Conservation (phyloP, 2,329 filamentous ascomycete species). For the Diaporthe amygdali region DNA sequence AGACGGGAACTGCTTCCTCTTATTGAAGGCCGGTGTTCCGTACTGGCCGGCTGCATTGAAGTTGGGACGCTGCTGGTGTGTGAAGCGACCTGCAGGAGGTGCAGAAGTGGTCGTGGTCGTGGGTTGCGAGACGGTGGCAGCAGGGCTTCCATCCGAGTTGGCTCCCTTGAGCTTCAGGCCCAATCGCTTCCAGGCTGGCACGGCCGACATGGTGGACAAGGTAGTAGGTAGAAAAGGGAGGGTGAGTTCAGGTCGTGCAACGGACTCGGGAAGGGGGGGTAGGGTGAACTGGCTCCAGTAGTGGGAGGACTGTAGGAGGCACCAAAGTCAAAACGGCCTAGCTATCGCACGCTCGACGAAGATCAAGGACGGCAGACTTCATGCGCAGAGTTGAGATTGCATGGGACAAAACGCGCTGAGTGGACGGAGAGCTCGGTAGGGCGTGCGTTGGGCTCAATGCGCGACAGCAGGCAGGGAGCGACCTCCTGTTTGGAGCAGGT, state of each 20-base stretch:
- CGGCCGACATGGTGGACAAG: conserved; percentile 48
- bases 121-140: conserved; percentile 31
- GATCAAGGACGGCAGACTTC: not conserved
- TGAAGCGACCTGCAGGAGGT: conserved; percentile 27
- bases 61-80: conserved; percentile 32
- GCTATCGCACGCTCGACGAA: conserved; percentile 2
- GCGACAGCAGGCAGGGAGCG: conserved; percentile 13
- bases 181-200: conserved; percentile 67
- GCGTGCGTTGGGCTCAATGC: conserved; percentile 10
- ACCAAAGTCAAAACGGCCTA: conserved; percentile 15
- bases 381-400: conserved; percentile 19
- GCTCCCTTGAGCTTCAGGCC: conserved; percentile 64
- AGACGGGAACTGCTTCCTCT: conserved; percentile 54
- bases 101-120: conserved; percentile 18
- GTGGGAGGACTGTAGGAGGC: not conserved
- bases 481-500: too few species aligned
- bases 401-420: conserved; percentile 18
- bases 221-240: conserved; percentile 24
- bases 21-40: conserved; percentile 45
- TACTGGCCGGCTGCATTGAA: conserved; percentile 30
- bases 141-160: conserved; percentile 40
- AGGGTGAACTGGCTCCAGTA: conserved; percentile 11
- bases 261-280: conserved; percentile 21
- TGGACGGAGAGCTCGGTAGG: conserved; percentile 13
- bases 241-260: conserved; percentile 23